Evolutionary conservation across 495 filamentous ascomycete genomes (phyloP).

Genomic region (Evernia prunastri): DNA sequence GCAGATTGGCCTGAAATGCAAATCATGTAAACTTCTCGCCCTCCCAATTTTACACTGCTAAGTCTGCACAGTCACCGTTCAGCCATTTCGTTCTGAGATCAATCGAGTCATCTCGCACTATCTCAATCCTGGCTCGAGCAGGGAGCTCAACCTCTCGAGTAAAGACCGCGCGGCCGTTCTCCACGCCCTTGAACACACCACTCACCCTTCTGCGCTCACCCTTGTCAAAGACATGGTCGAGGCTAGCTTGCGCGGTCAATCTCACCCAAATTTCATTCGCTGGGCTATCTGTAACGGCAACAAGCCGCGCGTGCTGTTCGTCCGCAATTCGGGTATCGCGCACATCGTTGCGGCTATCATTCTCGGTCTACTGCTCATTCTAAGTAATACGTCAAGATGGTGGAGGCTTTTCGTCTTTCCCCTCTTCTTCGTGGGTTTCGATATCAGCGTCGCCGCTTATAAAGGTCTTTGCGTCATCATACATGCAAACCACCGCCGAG

Average conservation of each 20-base stretch:
- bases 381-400: slow-evolving; percentile 49
- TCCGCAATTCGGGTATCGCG: slow-evolving; percentile 50
- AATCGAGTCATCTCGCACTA: slow-evolving; percentile 62
- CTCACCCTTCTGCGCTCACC: slow-evolving; percentile 62
- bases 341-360: slow-evolving; percentile 44
- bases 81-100: slow-evolving; percentile 67
- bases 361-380: slow-evolving; percentile 50
- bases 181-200: slow-evolving; percentile 62
- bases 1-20: slow-evolving; percentile 23
- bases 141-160: slow-evolving; percentile 66
- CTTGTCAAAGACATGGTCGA: slow-evolving; percentile 48
- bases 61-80: slow-evolving; percentile 35
- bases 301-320: slow-evolving; percentile 58
- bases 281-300: slow-evolving; percentile 79
- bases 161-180: slow-evolving; percentile 52
- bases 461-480: slow-evolving; percentile 73
- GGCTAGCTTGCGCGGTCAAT: slow-evolving; percentile 54
- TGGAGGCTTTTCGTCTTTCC: slow-evolving; percentile 55
- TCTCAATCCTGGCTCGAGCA: slow-evolving; percentile 51
- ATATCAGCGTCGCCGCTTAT: slow-evolving; percentile 56
- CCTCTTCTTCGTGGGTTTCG: slow-evolving; percentile 56
- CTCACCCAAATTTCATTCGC: slow-evolving; percentile 74
- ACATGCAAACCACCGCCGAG: slow-evolving; percentile 65
- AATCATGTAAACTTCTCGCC: slow-evolving; percentile 12
- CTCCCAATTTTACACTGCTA: not conserved